Base-by-base conservation (phyloP, 306 rosid genomes). In the Malus orientalis region DNA sequence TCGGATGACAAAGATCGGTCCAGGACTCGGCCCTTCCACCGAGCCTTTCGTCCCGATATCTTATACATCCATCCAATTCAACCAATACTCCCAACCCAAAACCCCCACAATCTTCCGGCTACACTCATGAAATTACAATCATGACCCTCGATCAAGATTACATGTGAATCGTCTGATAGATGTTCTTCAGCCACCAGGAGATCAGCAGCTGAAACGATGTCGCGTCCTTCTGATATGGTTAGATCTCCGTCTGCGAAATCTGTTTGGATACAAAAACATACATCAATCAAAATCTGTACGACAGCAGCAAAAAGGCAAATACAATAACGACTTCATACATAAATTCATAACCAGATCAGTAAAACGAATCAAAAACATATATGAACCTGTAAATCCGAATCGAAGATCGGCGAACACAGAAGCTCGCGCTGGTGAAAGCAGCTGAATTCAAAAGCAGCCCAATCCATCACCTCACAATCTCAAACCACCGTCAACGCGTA, bases 1-100 rank as follows among this genome's bases (percentile, higher is more conserved):
- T 82, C 96, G 86, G 91, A 90, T 83, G 88, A 90, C 88, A 90
- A 82, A 84, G 86, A 88, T 73, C 74, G 25, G 19, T 75, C 20
- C 51, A 65, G 32, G 57, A 53, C 74, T 62, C 76, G 0, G 44
- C 80, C 30, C 67, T 33, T 25, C 69, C 58, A 13, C 62, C 9
- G 11, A 59, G 42, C n/a, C 68, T 1, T 27, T 45, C 36, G 23
- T 18, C 29, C 74, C 60, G 27, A 64, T 18, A 44, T 58, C 84
- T 76, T 71, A 51, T 11, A 81, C 84, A 81, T 76, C 84, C 81
- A 51, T 16, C 20, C 20, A 2, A 70, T 9, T 64, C 25, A 62
- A 69, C 27, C 44, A 22, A 32, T 6, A 16, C 5, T 2, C 51
- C 25, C 15, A 40, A 11, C 30, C 20, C 16, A 47, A 4, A 4